Evolutionary conservation across 768 basidiomycete species (phyloP).

Genomic region (Tulasnella sp.): DNA sequence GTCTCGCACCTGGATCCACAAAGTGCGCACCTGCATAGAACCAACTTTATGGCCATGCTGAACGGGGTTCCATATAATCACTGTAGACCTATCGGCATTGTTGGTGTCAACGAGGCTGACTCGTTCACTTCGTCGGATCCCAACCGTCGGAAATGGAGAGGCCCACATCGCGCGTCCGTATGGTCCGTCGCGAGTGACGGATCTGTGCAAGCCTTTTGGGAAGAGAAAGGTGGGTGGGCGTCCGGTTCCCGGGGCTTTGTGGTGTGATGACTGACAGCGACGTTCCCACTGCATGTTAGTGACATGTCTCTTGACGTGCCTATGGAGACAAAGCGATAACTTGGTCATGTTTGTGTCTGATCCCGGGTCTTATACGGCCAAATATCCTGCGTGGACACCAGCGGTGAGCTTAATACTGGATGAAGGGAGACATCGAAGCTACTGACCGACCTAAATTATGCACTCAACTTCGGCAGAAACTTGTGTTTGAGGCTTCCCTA

Average conservation of each 20-base stretch:
- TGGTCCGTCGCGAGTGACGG: not conserved
- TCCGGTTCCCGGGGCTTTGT: not conserved
- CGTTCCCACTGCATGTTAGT: not conserved
- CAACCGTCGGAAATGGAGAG: not conserved
- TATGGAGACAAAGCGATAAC: not conserved
- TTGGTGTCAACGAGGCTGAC: not conserved
- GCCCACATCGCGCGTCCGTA: not conserved
- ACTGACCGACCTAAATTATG: not conserved
- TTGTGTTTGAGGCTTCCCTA: not conserved
- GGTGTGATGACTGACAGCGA: not conserved
- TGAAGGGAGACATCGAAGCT: too few species aligned
- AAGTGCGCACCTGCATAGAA: not conserved
- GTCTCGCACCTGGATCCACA: not conserved
- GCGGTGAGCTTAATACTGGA: too few species aligned
- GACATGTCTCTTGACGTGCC: not conserved
- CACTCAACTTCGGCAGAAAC: not conserved
- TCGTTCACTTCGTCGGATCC: not conserved
- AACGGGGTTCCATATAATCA: not conserved
- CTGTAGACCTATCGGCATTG: not conserved
- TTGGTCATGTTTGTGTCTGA: not conserved
- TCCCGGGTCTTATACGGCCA: not conserved
- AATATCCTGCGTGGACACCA: not conserved
- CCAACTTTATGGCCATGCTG: not conserved
- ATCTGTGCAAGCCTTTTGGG: not conserved
- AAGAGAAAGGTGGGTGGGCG: not conserved